phyloP scores from a whole-genome alignment of 164 flowering plant genomes.

The Protea cynaroides region DNA sequence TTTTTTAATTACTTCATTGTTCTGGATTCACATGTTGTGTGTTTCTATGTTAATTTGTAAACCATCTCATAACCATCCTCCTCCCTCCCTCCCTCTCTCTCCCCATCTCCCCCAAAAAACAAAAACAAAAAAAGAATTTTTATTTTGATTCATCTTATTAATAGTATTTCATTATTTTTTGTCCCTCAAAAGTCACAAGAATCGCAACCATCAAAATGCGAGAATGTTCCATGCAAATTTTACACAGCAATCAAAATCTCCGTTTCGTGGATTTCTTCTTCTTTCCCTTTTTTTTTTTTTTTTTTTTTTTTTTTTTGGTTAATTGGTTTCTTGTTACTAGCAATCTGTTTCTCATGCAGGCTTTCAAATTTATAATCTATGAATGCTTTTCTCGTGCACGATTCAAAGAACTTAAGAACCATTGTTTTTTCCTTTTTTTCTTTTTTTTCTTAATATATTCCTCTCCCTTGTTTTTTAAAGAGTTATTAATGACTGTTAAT shows the following conservation, averaged over 20 bases:
- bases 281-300: background rate
- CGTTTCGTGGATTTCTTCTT: background rate
- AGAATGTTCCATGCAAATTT: background rate
- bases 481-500: constrained; percentile 34
- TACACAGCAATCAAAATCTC: background rate
- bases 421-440: too few species aligned
- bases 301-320: too few species aligned
- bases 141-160: background rate
- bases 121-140: background rate
- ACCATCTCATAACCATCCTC: too few species aligned
- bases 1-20: constrained; percentile 14
- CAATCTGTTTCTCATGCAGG: constrained; percentile 5
- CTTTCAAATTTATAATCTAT: constrained; percentile 7
- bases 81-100: too few species aligned
- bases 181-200: too few species aligned
- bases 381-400: constrained; percentile 5
- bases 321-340: background rate
- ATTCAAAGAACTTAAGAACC: constrained; percentile 21
- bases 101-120: constrained; percentile 14
- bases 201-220: too few species aligned
- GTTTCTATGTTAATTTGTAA: background rate
- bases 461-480: constrained; percentile 17
- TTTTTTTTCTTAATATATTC: too few species aligned
- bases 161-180: background rate
- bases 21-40: constrained; percentile 4